Base-by-base conservation (phyloP, 306 rosid genomes). In the Phaseolus lunatus region DNA sequence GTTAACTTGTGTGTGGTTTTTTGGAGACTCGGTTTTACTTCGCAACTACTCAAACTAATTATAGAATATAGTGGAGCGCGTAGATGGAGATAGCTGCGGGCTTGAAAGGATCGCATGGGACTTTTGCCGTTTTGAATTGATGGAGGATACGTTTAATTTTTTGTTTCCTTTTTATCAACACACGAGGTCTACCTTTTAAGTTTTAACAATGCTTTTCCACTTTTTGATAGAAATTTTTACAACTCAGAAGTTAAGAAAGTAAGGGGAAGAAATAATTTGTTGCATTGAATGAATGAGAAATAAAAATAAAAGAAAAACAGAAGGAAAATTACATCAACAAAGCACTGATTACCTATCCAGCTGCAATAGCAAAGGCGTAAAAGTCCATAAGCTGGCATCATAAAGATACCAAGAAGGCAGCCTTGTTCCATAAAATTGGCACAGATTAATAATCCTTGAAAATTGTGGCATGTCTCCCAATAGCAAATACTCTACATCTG, bases 21-120 rank as follows among this genome's bases (percentile, higher is more conserved):
- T 43, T 43, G 48, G 48, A 43, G 16, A 43, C 48, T 43, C 48
- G 48, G 16, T 43, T 13, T 43, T 43, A 43, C 48, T 43, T 20
- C 10, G 39, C 20, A 41, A 5, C 37, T 22, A 41, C 35, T 13
- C 19, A 13, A 43, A 66, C 41, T 66, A 66, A 43, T 44, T 67
- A 44, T 59, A 61, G 70, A 59, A 29, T 73, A 61, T 61, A 59
- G 31, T 72, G 78, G 20, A 39, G 5, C 66, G 7, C 9, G 37
- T 20, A 22, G 15, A 22, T 73, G 78, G 57, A 73, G 68, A 41
- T 73, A 57, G 59, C 14, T 13, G 35, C 7, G 48, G 22, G 66
- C 61, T 47, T 31, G 49, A 18, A 18, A 18, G 19, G 35, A 59
- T 43, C 26, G 13, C n/a, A 13, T 54, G 29, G 37, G 65, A 20